These are phyloP conservation scores for Sugiyamaella chiloensis DNA, from an alignment of 805 yeast species.

Conservation along the genomic window DNA sequence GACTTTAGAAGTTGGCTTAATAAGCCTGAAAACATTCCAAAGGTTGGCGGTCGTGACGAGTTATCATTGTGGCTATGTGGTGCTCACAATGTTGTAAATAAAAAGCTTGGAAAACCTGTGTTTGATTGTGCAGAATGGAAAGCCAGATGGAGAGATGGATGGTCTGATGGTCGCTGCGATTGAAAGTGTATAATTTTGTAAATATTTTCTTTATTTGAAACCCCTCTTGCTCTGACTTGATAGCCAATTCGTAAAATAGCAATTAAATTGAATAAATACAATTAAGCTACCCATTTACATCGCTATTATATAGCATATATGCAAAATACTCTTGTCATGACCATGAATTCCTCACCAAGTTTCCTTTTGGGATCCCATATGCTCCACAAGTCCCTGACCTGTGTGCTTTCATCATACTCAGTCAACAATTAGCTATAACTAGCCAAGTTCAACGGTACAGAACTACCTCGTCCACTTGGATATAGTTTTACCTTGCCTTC, in stretches of 20 bases:
- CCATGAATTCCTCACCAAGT: no score
- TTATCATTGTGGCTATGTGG: slow-evolving; percentile 90
- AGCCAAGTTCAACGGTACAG: slow-evolving; percentile 73
- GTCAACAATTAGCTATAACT: background rate
- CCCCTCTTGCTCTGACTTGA: no score
- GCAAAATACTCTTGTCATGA: no score
- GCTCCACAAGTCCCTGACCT: no score
- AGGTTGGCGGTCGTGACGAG: slow-evolving; percentile 54
- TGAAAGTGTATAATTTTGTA: no score
- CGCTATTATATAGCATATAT: no score
- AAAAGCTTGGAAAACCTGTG: slow-evolving; percentile 75
- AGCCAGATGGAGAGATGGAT: slow-evolving; percentile 92
- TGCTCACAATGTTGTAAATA: slow-evolving; percentile 93
- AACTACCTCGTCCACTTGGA: slow-evolving; percentile 93
- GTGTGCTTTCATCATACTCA: no score
- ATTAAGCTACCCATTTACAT: no score
- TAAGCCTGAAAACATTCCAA: slow-evolving; percentile 44
- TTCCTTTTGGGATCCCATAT: no score
- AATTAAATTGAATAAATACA: no score
- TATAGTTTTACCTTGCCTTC: slow-evolving; percentile 71
- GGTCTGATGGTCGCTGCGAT: slow-evolving; percentile 67
- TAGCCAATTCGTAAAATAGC: no score
- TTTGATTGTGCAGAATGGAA: slow-evolving; percentile 91
- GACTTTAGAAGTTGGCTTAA: slow-evolving; percentile 69
- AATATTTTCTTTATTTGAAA: no score